Conservation (phyloP, 495 filamentous ascomycete genomes). For the Choiromyces venosus region DNA sequence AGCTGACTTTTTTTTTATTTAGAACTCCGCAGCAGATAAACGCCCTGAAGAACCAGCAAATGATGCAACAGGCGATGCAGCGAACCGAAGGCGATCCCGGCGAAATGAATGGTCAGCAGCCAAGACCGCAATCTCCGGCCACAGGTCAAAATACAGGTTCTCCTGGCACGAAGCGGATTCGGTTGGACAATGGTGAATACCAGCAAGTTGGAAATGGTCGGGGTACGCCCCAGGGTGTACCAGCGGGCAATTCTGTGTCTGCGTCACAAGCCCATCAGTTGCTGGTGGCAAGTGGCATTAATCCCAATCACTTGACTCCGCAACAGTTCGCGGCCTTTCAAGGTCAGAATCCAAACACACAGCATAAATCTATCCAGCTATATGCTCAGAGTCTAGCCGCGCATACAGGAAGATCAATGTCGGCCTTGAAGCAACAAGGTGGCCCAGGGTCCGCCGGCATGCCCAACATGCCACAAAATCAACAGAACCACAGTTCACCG, state of each 20-base stretch:
- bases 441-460: slow-evolving; percentile 49
- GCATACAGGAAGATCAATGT: slow-evolving; percentile 36
- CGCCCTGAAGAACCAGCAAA: slow-evolving; percentile 59
- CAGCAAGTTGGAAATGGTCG: slow-evolving; percentile 76
- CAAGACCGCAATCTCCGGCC: slow-evolving; percentile 68
- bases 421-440: slow-evolving; percentile 31
- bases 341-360: slow-evolving; percentile 55
- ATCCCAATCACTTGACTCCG: slow-evolving; percentile 64
- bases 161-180: slow-evolving; percentile 76
- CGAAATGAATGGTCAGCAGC: slow-evolving; percentile 73
- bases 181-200: slow-evolving; percentile 67
- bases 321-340: slow-evolving; percentile 72
- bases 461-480: slow-evolving; percentile 43
- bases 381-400: slow-evolving; percentile 73
- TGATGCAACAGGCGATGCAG: slow-evolving; percentile 66
- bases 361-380: slow-evolving; percentile 76
- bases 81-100: slow-evolving; percentile 72
- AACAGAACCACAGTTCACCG: slow-evolving; percentile 63
- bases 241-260: slow-evolving; percentile 41
- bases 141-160: slow-evolving; percentile 84
- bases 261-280: slow-evolving; percentile 55
- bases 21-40: slow-evolving; percentile 63
- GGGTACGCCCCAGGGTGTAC: slow-evolving; percentile 48
- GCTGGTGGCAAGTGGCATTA: slow-evolving; percentile 70
- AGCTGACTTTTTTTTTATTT: slow-evolving; percentile 35